phyloP scores from a whole-genome alignment of 2,329 filamentous ascomycete species.

The Sporothrix brunneoviolacea region DNA sequence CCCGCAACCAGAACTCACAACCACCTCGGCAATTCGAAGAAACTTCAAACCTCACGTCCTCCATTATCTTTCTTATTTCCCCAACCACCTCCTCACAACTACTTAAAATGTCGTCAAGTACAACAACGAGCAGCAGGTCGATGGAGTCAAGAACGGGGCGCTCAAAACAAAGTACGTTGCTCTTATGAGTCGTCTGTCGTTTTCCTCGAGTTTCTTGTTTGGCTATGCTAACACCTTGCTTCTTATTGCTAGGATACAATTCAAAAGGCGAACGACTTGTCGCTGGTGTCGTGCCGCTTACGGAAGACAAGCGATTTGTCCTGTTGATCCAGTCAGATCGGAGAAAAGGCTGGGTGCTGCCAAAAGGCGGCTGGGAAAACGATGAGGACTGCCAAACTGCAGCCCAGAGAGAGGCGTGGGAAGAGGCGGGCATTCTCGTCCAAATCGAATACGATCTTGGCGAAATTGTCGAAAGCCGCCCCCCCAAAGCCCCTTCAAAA shows the following conservation, averaged over 20 bases:
- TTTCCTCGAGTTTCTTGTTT: constrained; percentile 12
- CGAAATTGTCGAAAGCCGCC: constrained; percentile 74
- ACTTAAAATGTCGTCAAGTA: constrained; percentile 17
- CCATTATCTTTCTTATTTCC: neutral
- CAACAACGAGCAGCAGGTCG: constrained; percentile 36
- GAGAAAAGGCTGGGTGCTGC: constrained; percentile 89
- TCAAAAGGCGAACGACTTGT: constrained; percentile 88
- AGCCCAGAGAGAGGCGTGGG: constrained; percentile 89
- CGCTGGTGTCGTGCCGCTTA: constrained; percentile 87
- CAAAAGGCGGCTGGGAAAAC: constrained; percentile 95
- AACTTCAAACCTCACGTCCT: neutral
- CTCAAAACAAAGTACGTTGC: constrained; percentile 70
- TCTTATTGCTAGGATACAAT: constrained; percentile 66
- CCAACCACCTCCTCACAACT: neutral
- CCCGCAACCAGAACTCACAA: no score
- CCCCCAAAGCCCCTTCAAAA: constrained; percentile 54
- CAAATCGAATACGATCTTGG: constrained; percentile 80
- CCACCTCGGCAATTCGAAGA: no score
- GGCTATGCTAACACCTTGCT: neutral
- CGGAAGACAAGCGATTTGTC: constrained; percentile 77
- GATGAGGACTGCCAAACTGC: constrained; percentile 85
- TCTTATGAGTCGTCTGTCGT: constrained; percentile 12
- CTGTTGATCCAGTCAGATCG: constrained; percentile 89
- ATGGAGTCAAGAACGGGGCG: constrained; percentile 72
- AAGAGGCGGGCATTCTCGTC: constrained; percentile 89